Base-by-base conservation (phyloP, 1,284 basidiomycete species). In the Ustilago lituana region DNA sequence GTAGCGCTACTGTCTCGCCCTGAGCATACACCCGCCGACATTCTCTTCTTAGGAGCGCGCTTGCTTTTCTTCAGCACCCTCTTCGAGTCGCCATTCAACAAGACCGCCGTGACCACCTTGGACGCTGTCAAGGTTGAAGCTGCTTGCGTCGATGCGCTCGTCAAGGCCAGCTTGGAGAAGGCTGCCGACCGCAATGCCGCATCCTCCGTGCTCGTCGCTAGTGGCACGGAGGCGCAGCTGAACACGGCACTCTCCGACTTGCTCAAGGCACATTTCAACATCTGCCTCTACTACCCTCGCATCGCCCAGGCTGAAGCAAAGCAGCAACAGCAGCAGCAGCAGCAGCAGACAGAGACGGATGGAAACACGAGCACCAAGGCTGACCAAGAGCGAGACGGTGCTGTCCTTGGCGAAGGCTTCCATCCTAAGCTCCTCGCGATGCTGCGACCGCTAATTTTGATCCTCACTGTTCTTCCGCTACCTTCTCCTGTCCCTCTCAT, bases 61-160 rank as follows among this genome's bases (percentile, higher is more conserved):
- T 64, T 79, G 4, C 44, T 77, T 19, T 79, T 79, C 72, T 79
- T 72, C 63, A 52, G 56, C 51, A 79, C 77, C n/a, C 62, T 79
- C 6, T 79, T 77, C 52, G 73, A 77, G 35, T 61, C 71, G 27
- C 57, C 65, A 1, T 74, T 77, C 51, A 74, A 72, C 58, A 69
- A 65, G 36, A 59, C 53, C 11, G 77, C 68, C 2, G 77, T 79
- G 6, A 57, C 69, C 29, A 36, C 43, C 2, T 41, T 68, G 22
- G 48, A 58, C n/a, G 53, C 56, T n/a, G 54, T 77, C 0, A 37
- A 44, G 9, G 55, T 58, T 32, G 56, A 63, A 27, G 64, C 69
- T 15, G 20, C 19, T 5, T 72, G 60, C 40, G 51, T 52, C 31
- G 49, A 63, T 29, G 56, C 59, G 9, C 47, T 72, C 15, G 36